Evolutionary conservation across 192 early-diverging fungal species (phyloP).

Genomic region (Anaeromyces robustus): DNA sequence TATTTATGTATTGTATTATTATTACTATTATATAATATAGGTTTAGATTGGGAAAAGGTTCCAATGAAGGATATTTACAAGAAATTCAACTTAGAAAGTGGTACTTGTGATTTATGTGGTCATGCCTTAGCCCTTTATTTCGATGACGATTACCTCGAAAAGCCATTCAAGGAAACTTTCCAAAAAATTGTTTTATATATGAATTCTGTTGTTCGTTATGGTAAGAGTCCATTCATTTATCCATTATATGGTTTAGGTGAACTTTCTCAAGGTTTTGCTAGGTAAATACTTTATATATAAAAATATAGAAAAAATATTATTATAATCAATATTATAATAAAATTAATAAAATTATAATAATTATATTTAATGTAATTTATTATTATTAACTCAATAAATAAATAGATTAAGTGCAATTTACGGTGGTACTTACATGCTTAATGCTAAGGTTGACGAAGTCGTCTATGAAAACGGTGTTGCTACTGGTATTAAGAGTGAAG

Average conservation of each 20-base stretch:
- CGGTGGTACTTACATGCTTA: too few relatives aligned
- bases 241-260: slow-evolving; percentile 96
- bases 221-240: slow-evolving; percentile 96
- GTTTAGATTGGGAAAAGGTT: slow-evolving; percentile 54
- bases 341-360: too few relatives aligned
- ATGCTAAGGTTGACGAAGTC: too few relatives aligned
- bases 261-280: slow-evolving; percentile 93
- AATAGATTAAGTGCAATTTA: too few relatives aligned
- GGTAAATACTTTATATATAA: slow-evolving; percentile 20
- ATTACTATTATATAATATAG: not conserved
- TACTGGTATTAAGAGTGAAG: not conserved
- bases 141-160: slow-evolving; percentile 57
- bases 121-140: slow-evolving; percentile 92
- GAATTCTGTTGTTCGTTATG: slow-evolving; percentile 80
- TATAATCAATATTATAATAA: too few relatives aligned
- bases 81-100: slow-evolving; percentile 75
- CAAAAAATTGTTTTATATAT: slow-evolving; percentile 84
- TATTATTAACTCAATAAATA: too few relatives aligned
- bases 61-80: slow-evolving; percentile 80
- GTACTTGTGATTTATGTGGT: slow-evolving; percentile 94
- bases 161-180: slow-evolving; percentile 68
- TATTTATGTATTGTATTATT: not conserved
- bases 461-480: too few relatives aligned
- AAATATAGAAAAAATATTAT: too few relatives aligned
- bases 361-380: too few relatives aligned